Conservation (phyloP, 2,329 filamentous ascomycete species). For the Monosporascus sp. region DNA sequence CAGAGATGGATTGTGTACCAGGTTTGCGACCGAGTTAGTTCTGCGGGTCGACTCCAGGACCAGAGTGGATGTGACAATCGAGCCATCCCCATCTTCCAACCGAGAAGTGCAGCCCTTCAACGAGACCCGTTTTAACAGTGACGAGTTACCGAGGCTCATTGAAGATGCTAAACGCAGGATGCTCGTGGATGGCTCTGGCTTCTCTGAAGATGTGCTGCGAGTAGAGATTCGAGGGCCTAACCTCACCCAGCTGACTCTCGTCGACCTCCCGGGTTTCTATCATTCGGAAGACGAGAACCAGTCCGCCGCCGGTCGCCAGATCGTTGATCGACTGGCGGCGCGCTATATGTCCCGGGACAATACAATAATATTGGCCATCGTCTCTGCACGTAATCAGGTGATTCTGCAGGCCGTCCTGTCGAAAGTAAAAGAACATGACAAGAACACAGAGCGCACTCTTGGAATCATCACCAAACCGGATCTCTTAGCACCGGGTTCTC, state of each 20-base stretch:
- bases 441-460: conserved; percentile 40
- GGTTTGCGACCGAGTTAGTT: conserved; percentile 56
- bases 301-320: conserved; percentile 21
- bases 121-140: conserved; percentile 29
- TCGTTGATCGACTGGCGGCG: conserved; percentile 33
- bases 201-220: conserved; percentile 41
- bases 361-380: conserved; percentile 54
- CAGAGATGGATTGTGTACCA: conserved; percentile 51
- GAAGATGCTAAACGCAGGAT: conserved; percentile 45
- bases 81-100: conserved; percentile 2
- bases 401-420: conserved; percentile 47
- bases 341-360: conserved; percentile 51
- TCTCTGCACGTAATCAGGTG: conserved; percentile 43
- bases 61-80: conserved; percentile 38
- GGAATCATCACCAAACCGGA: conserved; percentile 56
- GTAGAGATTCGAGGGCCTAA: conserved; percentile 40
- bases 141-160: conserved; percentile 43
- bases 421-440: conserved; percentile 37
- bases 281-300: conserved; percentile 27
- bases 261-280: conserved; percentile 48
- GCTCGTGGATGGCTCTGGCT: conserved; percentile 25
- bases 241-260: conserved; percentile 42
- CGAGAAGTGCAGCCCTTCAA: conserved; percentile 20
- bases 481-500: conserved; percentile 28
- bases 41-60: conserved; percentile 35